Conservation (phyloP, 176 grass and related monocot species). For the Chrysopogon serrulatus region DNA sequence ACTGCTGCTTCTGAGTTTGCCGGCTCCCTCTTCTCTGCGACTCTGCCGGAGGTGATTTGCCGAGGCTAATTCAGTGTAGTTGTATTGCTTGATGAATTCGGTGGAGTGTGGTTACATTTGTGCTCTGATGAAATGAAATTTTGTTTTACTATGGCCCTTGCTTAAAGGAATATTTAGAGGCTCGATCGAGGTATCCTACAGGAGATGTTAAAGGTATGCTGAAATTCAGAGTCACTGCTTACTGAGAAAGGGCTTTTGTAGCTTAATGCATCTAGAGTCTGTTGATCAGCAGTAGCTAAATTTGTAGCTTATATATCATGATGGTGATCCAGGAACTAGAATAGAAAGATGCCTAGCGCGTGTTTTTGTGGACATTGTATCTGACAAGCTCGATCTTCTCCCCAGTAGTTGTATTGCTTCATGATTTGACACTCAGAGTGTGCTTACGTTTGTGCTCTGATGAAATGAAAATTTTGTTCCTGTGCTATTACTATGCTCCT, state of each 20-base stretch:
- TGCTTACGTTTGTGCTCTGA: background rate
- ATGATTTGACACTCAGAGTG: too few species aligned
- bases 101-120: background rate
- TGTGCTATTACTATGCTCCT: background rate
- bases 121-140: conserved; percentile 32
- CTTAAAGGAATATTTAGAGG: background rate
- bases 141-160: background rate
- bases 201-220: background rate
- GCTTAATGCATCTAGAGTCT: background rate
- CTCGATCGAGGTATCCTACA: background rate
- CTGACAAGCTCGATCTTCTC: background rate
- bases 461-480: conserved; percentile 35
- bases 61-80: background rate
- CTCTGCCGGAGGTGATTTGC: conserved; percentile 11
- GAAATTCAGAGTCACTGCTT: background rate
- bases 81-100: background rate
- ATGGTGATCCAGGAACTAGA: background rate
- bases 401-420: too few species aligned
- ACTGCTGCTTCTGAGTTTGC: conserved; percentile 61
- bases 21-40: background rate
- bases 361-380: background rate
- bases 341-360: too few species aligned
- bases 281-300: background rate
- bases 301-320: background rate
- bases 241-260: background rate